phyloP scores from a whole-genome alignment of 2,329 filamentous ascomycete genomes.

The Fusarium chaquense region DNA sequence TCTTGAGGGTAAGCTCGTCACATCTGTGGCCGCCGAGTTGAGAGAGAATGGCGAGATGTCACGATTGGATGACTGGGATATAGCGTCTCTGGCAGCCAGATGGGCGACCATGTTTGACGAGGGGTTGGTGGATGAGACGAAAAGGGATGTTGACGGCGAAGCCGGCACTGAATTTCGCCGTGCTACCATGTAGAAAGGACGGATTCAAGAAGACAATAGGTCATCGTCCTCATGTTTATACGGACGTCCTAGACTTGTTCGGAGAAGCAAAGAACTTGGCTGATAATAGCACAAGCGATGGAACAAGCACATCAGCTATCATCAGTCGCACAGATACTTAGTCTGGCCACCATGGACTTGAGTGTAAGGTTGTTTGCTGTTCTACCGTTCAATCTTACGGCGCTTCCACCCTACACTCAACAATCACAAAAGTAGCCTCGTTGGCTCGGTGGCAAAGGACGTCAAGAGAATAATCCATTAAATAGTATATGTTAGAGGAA shows the following conservation, averaged over 20 bases:
- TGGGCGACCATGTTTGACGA: conserved; percentile 54
- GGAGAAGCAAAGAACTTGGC: background rate
- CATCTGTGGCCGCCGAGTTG: conserved; percentile 74
- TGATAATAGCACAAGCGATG: background rate
- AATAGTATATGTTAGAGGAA: too few species aligned
- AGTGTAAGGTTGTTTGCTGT: background rate
- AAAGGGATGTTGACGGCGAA: conserved; percentile 41
- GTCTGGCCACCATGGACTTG: background rate
- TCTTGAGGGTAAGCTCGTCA: conserved; percentile 80
- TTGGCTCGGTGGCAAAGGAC: background rate
- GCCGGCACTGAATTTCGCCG: conserved; percentile 23
- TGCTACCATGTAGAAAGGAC: background rate
- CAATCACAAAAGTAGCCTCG: background rate
- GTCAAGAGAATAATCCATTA: too few species aligned
- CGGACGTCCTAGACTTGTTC: background rate
- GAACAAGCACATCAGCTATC: background rate
- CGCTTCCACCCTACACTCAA: background rate
- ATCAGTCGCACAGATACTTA: background rate
- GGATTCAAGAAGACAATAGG: background rate
- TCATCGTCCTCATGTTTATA: background rate
- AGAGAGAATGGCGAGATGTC: conserved; percentile 24
- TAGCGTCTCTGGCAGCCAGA: conserved; percentile 46
- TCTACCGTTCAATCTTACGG: background rate
- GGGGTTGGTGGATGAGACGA: conserved; percentile 48
- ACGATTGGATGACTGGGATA: conserved; percentile 43